Percentiles rank a stretch among this genome's conserved stretches.
phyloP scores from a whole-genome alignment of 495 filamentous ascomycete genomes.

The Monascus purpureus region DNA sequence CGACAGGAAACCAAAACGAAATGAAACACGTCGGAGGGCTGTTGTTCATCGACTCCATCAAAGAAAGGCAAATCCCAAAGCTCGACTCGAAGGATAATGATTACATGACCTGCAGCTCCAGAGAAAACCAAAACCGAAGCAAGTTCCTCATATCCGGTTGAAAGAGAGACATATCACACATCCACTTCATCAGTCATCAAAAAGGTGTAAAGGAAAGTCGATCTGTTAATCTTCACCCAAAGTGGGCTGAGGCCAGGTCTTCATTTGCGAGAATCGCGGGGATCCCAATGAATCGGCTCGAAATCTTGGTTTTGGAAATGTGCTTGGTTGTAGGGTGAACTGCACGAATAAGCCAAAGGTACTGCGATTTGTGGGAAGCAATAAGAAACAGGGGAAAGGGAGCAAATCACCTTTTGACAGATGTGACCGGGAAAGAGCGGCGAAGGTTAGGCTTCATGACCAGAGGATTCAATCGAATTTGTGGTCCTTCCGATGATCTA shows the following conservation, averaged over 20 bases:
- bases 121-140: too few relatives aligned
- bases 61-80: too few relatives aligned
- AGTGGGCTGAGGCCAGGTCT: slow-evolving; percentile 21
- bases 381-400: too few relatives aligned
- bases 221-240: slow-evolving; percentile 6
- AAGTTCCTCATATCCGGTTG: too few relatives aligned
- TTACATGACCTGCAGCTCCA: too few relatives aligned
- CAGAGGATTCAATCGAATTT: slow-evolving; percentile 34
- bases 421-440: slow-evolving; percentile 28
- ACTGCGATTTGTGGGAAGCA: slow-evolving; percentile 5
- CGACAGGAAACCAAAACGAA: too few relatives aligned
- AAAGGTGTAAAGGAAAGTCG: too few relatives aligned
- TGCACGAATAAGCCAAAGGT: slow-evolving; percentile 36
- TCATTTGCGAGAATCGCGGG: slow-evolving; percentile 22
- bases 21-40: too few relatives aligned
- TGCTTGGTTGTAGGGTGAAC: slow-evolving; percentile 62
- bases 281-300: slow-evolving; percentile 47
- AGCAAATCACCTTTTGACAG: slow-evolving; percentile 29
- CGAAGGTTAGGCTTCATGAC: slow-evolving; percentile 34
- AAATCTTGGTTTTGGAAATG: slow-evolving; percentile 80
- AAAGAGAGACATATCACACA: too few relatives aligned
- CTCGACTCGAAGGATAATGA: too few relatives aligned
- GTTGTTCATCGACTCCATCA: too few relatives aligned
- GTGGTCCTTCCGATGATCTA: slow-evolving; percentile 25
- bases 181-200: too few relatives aligned